Evolutionary conservation across 1,284 basidiomycete species (phyloP).

Genomic region (Cutaneotrichosporon sp.): DNA sequence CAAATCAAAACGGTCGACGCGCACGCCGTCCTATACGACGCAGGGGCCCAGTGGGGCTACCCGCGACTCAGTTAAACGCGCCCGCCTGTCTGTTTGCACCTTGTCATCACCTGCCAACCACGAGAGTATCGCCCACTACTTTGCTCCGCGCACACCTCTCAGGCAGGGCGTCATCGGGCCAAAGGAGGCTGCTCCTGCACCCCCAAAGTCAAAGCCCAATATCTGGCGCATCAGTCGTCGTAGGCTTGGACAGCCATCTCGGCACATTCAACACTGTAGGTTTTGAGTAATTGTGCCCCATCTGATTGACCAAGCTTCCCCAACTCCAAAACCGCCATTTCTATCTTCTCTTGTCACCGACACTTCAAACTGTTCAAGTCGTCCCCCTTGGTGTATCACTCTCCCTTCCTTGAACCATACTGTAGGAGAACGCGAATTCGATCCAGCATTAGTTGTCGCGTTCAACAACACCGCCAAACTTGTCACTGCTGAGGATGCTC

Average conservation of each 20-base stretch:
- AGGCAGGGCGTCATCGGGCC: not conserved
- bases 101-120: too few relatives aligned
- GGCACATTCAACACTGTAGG: too few relatives aligned
- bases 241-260: conserved; percentile 1
- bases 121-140: conserved; percentile 2
- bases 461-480: conserved; percentile 34
- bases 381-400: conserved; percentile 25
- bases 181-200: not conserved
- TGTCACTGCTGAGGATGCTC: conserved; percentile 22
- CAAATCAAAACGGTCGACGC: not conserved
- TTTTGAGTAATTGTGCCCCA: too few relatives aligned
- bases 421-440: conserved; percentile 30
- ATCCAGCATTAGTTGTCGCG: conserved; percentile 33
- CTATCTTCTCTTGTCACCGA: conserved; percentile 25
- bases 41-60: too few relatives aligned
- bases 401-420: conserved; percentile 36
- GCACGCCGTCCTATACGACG: too few relatives aligned
- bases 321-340: too few relatives aligned
- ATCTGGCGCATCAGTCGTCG: not conserved
- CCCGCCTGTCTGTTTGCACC: not conserved
- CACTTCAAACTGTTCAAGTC: conserved; percentile 10
- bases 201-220: not conserved
- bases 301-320: not conserved
- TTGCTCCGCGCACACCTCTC: not conserved
- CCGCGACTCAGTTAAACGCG: not conserved